Evolutionary conservation across 495 filamentous ascomycete genomes (phyloP), one percentile per base, ranked within the genome.

Genomic region (Aspergillus funiculosus): DNA sequence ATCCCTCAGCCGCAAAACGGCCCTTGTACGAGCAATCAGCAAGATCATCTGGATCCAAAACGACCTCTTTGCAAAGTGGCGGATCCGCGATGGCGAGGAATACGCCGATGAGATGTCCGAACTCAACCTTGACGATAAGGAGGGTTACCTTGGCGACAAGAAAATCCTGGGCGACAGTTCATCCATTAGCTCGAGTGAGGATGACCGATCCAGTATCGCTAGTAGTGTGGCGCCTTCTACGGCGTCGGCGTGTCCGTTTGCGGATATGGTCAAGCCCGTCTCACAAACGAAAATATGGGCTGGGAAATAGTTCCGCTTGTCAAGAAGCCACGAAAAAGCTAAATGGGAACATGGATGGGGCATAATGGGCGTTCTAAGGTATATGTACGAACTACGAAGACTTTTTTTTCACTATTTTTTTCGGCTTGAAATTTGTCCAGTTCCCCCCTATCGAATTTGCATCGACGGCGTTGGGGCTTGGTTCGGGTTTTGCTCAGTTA

Each of bases 61-160:
- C 53, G 86, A 90, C 58, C 67, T 90, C 14, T 86, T 90, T 52
- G 80, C 85, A 6, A 83, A 80, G 63, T 86, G 80, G 77, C 83
- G 86, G 48, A 75, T 84, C 4, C 69, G 75, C 18, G 83, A 89
- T 47, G 82, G 83, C 26, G 84, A 85, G 24, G 82, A 88, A 59
- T 86, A 69, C 50, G 76, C 68, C 18, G 78, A 78, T 2, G 79
- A 81, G 26, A 74, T 74, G 42, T 75, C 75, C n/a, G 63, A 71
- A 20, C 59, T 60, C 34, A 68, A 61, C 14, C 57, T 64, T 5
- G 65, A 82, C 6, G 67, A 78, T n/a, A 62, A 80, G 22, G 82
- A 87, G 52, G 83, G 83, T 0, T 85, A 76, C 35, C 37, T 77
- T 1, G 64, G 67, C 21, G 74, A 73, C 7, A 74, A 75, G 62